Evolutionary conservation across 2,329 filamentous ascomycete genomes (phyloP).

Genomic region (Claviceps arundinis): DNA sequence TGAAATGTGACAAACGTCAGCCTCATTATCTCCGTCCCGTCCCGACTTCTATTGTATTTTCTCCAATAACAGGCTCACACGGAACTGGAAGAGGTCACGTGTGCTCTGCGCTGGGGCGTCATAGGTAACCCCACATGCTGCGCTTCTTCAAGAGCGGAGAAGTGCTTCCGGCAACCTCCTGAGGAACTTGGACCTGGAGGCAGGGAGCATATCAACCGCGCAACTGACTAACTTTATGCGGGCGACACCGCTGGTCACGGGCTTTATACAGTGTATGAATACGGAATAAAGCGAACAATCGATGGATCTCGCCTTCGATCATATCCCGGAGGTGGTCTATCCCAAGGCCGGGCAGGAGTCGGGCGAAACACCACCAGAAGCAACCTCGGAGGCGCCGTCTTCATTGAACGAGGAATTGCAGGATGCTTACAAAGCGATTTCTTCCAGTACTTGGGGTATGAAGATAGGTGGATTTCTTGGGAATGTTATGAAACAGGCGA

Average conservation of each 20-base stretch:
- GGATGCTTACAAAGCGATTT: conserved; percentile 90
- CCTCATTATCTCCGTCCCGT: too few relatives aligned
- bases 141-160: background rate
- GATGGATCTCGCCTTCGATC: conserved; percentile 97
- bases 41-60: too few relatives aligned
- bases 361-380: conserved; percentile 27
- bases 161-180: background rate
- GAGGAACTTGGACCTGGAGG: background rate
- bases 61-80: too few relatives aligned
- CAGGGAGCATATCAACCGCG: background rate
- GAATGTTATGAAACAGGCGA: conserved; percentile 82
- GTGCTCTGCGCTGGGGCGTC: too few relatives aligned
- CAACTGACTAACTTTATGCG: background rate
- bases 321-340: conserved; percentile 76
- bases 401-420: conserved; percentile 79
- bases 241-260: background rate
- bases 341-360: conserved; percentile 41
- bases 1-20: too few relatives aligned
- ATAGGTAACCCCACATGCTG: background rate
- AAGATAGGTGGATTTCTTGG: conserved; percentile 79
- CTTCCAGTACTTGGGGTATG: conserved; percentile 80
- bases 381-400: conserved; percentile 31
- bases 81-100: too few relatives aligned
- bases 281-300: conserved; percentile 2
- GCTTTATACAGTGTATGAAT: background rate